Base-by-base conservation (phyloP, 2,329 filamentous ascomycete species). In the Talaromyces sp. region DNA sequence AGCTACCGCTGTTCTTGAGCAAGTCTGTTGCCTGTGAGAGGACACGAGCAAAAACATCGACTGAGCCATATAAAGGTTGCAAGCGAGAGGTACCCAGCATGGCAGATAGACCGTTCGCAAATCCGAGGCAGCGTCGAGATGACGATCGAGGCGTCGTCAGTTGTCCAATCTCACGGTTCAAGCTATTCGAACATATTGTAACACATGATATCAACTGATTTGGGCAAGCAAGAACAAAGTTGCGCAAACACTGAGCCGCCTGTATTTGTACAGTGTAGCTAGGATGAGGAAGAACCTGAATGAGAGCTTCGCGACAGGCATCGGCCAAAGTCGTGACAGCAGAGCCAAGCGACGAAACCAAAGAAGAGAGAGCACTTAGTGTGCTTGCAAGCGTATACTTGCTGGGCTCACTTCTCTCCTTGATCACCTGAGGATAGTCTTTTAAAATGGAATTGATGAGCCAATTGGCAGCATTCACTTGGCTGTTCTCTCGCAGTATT, bases 201-300 rank as follows among this genome's bases (percentile, higher is more conserved):
- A 98, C 86, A 66, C 92, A 95, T 2, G 92, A 91, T 5, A 98
- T 80, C 5, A 99, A 84, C 72, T 98, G 93, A 68, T 96, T 91
- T 4, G 95, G 95, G 69, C 92, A 97, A 14, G 92, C 92, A 48
- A 96, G 82, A 0, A 96, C 91, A 71, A 98, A 95, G 0, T 85
- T 86, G 68, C 93, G 92, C 69, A 98, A 81, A 71, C 92, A 96
- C 65, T 90, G 86, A 4, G 95, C 91, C 1, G 92, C 88, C 70
- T 95, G 90, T 2, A 98, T 87, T 72, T 99, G 95, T 1, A 99
- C 95, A 4, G 92, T 95, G 75, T 98, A 98, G 76, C 92, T 97
- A 0, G 93, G 92, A 75, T 99, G 95, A 69, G 96, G 91, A 28
- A 98, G 81, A 5, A 96, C 91, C 73, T 97, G 92, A 42, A 98